Evolutionary conservation across 2,329 filamentous ascomycete genomes (phyloP), one percentile per base, ranked within the genome.

Genomic region (Verticillium albo-atrum): DNA sequence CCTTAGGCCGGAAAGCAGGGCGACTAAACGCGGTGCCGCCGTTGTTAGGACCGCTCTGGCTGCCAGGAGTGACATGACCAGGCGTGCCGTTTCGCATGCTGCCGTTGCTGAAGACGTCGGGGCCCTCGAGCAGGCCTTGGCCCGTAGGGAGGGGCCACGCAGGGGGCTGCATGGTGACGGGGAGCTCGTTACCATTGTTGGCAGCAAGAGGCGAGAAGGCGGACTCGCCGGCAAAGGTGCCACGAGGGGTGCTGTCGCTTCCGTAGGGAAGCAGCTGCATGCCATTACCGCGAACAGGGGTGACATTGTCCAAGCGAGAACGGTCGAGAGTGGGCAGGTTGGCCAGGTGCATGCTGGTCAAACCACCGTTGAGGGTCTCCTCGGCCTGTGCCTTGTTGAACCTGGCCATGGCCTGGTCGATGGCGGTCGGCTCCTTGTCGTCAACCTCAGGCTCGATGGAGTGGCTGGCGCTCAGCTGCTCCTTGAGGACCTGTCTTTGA

Each of bases 381-480:
- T 53, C 10, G 6, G 27, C 25, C 51, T 53, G 51, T 3, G 51
- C 51, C 17, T 53, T n/a, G 7, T 28, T n/a, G 23, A 53, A 53
- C 25, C 17, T 30, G 25, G 51, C 27, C 51, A 53, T 27, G 27
- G 51, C 51, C 27, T 53, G 51, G 25, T 53, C 51, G 17, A 53
- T 28, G 51, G 51, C 25, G 17, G 51, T 53, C 4, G 42, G 17
- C 42, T 57, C 55, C 26, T 32, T 51, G 35, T 50, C 28, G 26
- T 42, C 47, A 17, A 42, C 37, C 37, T 51, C 28, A 3, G 25
- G 62, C 73, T 72, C 75, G 54, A 75, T 68, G 6, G 71, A 68
- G 54, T 69, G 72, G 4, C 72, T 67, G 51, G 69, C 70, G 60
- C 72, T 75, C 61, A 74, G 67, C 57, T 76, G 72, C 27, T 71